Evolutionary conservation across 805 yeast genomes (phyloP).

Genomic region (Pichia sporocuriosa): DNA sequence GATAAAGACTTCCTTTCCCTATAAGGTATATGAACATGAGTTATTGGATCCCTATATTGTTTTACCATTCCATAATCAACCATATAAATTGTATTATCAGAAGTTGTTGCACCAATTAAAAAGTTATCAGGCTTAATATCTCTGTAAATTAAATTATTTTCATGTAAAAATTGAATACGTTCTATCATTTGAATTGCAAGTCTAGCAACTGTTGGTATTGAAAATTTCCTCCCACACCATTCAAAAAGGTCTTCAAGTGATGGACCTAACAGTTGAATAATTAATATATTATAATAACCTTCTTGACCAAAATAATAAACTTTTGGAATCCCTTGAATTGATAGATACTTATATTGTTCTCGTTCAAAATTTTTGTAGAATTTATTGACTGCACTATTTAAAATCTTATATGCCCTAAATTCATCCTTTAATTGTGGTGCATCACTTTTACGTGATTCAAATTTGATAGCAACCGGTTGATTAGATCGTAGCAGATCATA

Average conservation of each 20-base stretch:
- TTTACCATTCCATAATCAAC: constrained; percentile 88
- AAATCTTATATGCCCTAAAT: constrained; percentile 67
- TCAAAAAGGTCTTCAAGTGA: constrained; percentile 78
- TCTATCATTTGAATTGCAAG: constrained; percentile 74
- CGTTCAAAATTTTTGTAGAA: constrained; percentile 23
- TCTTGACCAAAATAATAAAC: constrained; percentile 84
- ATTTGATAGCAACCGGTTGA: constrained; percentile 66
- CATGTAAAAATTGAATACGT: constrained; percentile 66
- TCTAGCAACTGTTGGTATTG: constrained; percentile 65
- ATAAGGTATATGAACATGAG: constrained; percentile 77
- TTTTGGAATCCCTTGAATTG: constrained; percentile 62
- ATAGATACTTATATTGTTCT: constrained; percentile 19
- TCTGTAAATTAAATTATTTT: constrained; percentile 68
- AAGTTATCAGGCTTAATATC: constrained; percentile 84
- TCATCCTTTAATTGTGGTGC: constrained; percentile 83
- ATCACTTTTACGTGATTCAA: constrained; percentile 70
- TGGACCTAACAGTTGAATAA: constrained; percentile 77
- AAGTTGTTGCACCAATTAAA: constrained; percentile 56
- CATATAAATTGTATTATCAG: constrained; percentile 54
- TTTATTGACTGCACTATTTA: constrained; percentile 45
- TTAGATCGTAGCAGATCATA: constrained; percentile 58
- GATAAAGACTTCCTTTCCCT: constrained; percentile 73
- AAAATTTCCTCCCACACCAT: constrained; percentile 78
- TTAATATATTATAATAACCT: constrained; percentile 71
- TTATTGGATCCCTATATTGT: constrained; percentile 72